Conservation (phyloP, 345 rosid species). For the Acer saccharum region DNA sequence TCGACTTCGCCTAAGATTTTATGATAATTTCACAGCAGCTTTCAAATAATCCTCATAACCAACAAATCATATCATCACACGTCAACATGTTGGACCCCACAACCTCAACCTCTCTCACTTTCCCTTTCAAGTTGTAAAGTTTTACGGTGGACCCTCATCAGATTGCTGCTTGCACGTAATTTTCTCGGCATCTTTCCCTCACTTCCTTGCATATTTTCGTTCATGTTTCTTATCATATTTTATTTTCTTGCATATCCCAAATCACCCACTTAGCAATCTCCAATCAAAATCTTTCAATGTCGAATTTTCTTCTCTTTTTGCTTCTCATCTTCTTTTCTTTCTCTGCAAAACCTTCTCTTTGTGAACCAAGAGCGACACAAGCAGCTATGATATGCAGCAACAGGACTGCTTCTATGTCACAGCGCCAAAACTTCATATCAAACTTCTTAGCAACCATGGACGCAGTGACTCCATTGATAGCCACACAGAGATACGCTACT, state of each 20-base stretch:
- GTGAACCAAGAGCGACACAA: conserved; percentile 74
- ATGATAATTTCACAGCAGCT: too few species aligned
- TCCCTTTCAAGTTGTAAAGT: too few species aligned
- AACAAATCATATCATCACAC: too few species aligned
- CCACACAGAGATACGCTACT: conserved; percentile 41
- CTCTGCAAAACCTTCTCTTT: conserved; percentile 33
- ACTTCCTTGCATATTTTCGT: neutral
- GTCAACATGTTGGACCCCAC: too few species aligned
- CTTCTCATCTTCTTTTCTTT: conserved; percentile 27
- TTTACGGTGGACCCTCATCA: too few species aligned
- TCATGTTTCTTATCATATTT: neutral
- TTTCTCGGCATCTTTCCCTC: neutral
- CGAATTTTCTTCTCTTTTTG: conserved; percentile 10
- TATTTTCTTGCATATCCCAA: neutral
- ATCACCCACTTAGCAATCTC: neutral
- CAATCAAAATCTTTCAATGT: neutral
- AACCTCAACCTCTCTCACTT: too few species aligned
- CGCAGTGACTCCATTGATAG: conserved; percentile 41
- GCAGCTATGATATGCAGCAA: conserved; percentile 64
- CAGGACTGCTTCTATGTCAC: conserved; percentile 44
- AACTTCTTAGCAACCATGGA: conserved; percentile 63
- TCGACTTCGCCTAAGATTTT: too few species aligned
- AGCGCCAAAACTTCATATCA: conserved; percentile 42
- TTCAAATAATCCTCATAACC: too few species aligned
- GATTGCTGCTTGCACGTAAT: too few species aligned